Evolutionary conservation across 202 grass and related monocot genomes (phyloP), one percentile per base, ranked within the genome.

Genomic region (Brachypodium distachyon): DNA sequence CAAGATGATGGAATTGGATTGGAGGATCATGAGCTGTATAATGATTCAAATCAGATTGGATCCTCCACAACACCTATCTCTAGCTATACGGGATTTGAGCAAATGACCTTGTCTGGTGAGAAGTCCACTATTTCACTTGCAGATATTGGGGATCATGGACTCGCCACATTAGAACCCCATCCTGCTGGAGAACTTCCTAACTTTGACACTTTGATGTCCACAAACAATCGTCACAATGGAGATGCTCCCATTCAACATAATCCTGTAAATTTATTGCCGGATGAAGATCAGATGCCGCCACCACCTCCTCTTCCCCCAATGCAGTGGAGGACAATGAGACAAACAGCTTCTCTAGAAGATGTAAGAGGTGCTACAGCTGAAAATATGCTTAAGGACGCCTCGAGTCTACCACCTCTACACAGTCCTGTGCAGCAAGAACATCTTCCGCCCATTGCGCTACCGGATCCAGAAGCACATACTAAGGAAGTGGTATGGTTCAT

Each of bases 281-380:
- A 73, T 84, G 70, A 87, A 73, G 79, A 88, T 74, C 82, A 87
- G 71, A 72, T 90, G 88, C 92, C 96, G 1, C 92, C 91, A 1
- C 89, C 87, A 1, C 96, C 96, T 31, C 96, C 96, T 81, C 87
- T 95, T 28, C 96, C 96, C 39, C 96, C 96, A 69, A 80, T 87
- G 83, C 96, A 99, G 79, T 99, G 96, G 96, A 96, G 92, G 82
- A 80, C 85, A 62, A 82, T 69, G 52, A 93, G 77, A 78, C 63
- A 82, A 81, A 69, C 78, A 61, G 61, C 72, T 61, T 80, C 34
- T 69, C 31, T 83, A 43, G 71, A 82, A 58, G 87, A 84, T 59
- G 84, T 73, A 83, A 63, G 44, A 23, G 76, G 76, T 51, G 61
- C 57, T 85, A 60, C 40, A 67, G 57, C 32, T 67, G 49, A 61